These are phyloP conservation scores for Apium graveolens DNA, from an alignment of 129 eudicot species.

Conservation along the genomic window DNA sequence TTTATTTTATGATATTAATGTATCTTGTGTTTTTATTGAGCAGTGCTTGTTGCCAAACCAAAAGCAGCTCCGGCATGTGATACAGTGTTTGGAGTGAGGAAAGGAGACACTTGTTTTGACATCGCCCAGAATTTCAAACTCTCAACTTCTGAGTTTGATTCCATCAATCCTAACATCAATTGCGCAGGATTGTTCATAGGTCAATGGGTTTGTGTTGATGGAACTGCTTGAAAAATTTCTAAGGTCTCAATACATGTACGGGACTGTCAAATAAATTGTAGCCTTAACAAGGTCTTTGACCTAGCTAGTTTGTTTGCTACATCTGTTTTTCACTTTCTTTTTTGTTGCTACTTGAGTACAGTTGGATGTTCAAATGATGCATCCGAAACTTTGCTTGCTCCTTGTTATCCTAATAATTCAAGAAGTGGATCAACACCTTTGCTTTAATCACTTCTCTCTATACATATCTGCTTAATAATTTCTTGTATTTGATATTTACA, in stretches of 20 bases:
- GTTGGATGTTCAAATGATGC: neutral
- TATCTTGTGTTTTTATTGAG: neutral
- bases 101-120: constrained; percentile 43
- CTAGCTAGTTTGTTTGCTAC: neutral
- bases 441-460: neutral
- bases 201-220: constrained; percentile 49
- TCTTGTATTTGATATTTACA: neutral
- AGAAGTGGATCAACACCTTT: neutral
- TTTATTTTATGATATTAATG: neutral
- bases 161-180: constrained; percentile 43
- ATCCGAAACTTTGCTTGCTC: neutral
- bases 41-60: neutral
- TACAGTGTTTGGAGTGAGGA: constrained; percentile 25
- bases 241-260: neutral
- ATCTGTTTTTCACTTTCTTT: neutral
- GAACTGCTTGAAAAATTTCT: constrained; percentile 13
- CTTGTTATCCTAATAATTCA: neutral
- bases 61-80: constrained; percentile 16
- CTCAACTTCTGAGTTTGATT: neutral
- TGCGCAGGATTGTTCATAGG: constrained; percentile 37
- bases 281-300: neutral
- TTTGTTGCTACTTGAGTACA: neutral
- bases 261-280: neutral
- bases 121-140: constrained; percentile 22
- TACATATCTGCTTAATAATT: neutral